phyloP scores from a whole-genome alignment of 495 filamentous ascomycete genomes.

The Neurospora sp. region DNA sequence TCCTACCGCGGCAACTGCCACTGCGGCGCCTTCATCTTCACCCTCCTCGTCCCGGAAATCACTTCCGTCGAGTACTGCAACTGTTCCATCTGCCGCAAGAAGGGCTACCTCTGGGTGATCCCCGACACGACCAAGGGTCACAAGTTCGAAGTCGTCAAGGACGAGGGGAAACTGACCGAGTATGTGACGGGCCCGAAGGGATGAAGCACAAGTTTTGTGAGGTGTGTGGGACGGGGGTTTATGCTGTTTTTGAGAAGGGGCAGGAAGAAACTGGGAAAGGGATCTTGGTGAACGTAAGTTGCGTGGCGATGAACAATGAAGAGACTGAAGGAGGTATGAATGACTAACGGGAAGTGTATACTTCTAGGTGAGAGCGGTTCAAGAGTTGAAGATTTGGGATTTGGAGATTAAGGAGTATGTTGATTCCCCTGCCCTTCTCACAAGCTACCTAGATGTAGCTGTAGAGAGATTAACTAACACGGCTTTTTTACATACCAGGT shows the following conservation, averaged over 20 bases:
- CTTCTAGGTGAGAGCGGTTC: conserved; percentile 11
- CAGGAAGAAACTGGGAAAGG: neutral
- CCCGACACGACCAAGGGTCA: conserved; percentile 25
- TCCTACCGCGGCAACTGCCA: conserved; percentile 50
- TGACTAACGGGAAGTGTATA: too few relatives aligned
- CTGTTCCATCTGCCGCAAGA: conserved; percentile 43
- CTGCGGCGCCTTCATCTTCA: conserved; percentile 41
- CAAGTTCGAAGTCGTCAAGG: conserved; percentile 35
- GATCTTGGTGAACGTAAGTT: conserved; percentile 12
- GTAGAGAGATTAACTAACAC: neutral
- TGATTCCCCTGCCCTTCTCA: neutral
- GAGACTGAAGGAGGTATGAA: too few relatives aligned
- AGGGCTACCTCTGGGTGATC: conserved; percentile 31
- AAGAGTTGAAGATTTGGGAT: conserved; percentile 28
- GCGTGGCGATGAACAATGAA: too few relatives aligned
- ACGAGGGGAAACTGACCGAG: conserved; percentile 19
- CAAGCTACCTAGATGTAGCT: too few relatives aligned
- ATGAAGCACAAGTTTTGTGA: conserved; percentile 36
- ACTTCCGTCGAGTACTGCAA: conserved; percentile 32
- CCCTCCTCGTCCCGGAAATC: conserved; percentile 33
- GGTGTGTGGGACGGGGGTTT: conserved; percentile 28
- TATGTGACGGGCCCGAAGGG: conserved; percentile 25
- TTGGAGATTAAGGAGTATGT: conserved; percentile 22
- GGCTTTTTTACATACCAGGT: conserved; percentile 8
- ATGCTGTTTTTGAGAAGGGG: conserved; percentile 2